Percentiles rank a stretch among this genome's conserved stretches.
Evolutionary conservation across 73 alveolate species (phyloP).

Genomic region (Tetrahymena borealis): DNA sequence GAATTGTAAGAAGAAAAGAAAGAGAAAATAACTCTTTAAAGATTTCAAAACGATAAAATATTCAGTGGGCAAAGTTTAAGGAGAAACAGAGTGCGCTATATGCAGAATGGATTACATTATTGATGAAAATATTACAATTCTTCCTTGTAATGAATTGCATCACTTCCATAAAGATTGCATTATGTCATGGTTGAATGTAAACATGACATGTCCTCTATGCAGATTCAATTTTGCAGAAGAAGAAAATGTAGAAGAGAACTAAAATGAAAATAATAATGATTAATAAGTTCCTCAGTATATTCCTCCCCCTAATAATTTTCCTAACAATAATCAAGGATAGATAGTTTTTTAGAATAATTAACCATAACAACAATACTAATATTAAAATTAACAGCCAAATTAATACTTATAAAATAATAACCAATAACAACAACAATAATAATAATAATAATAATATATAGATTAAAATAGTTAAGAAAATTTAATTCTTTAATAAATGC

Average conservation of each 20-base stretch:
- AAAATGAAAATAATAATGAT: background rate
- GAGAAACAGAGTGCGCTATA: conserved; percentile 16
- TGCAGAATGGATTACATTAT: conserved; percentile 8
- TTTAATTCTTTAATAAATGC: background rate
- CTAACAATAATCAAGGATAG: background rate
- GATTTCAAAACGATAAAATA: background rate
- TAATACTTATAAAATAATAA: background rate
- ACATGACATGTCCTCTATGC: conserved; percentile 27
- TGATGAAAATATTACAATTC: conserved; percentile 3
- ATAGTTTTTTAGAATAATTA: background rate
- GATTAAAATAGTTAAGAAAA: background rate
- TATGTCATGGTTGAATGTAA: conserved; percentile 11
- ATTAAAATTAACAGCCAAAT: background rate
- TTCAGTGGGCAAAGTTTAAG: conserved; percentile 8
- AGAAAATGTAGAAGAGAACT: background rate
- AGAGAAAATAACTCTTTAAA: background rate
- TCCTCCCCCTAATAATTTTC: background rate
- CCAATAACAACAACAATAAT: background rate
- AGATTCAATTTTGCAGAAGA: conserved; percentile 11
- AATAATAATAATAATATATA: background rate
- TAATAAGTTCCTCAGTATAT: background rate
- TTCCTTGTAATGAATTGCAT: conserved; percentile 9
- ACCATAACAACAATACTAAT: background rate
- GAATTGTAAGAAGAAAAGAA: background rate
- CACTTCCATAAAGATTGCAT: conserved; percentile 18